A percentile compares a stretch with the other conserved stretches of the same genome.
Conservation (phyloP, 148 eudicot species). For the Silene latifolia region DNA sequence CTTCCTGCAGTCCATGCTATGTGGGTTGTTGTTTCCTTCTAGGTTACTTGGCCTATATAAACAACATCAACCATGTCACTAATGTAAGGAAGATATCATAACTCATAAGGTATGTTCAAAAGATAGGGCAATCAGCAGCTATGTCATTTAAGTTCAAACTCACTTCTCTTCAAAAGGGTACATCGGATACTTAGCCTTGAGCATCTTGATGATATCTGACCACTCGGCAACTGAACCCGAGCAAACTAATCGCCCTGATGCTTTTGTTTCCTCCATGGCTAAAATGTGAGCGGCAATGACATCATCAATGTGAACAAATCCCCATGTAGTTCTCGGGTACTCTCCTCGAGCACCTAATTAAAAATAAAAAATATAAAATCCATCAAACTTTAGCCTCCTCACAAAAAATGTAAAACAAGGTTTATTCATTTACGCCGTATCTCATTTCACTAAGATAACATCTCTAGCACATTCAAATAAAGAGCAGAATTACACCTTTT, state of each 20-base stretch:
- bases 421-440: too few species aligned
- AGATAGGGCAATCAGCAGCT: neutral
- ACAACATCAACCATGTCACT: neutral
- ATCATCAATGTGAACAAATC: conserved; percentile 69
- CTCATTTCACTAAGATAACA: too few species aligned
- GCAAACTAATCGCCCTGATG: conserved; percentile 63
- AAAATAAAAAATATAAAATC: neutral
- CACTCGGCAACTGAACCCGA: conserved; percentile 59
- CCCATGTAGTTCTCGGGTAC: conserved; percentile 50
- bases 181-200: conserved; percentile 53
- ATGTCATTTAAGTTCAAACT: neutral
- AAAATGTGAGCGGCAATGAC: conserved; percentile 61
- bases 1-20: conserved; percentile 64
- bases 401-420: too few species aligned
- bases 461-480: too few species aligned
- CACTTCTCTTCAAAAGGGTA: conserved; percentile 63
- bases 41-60: conserved; percentile 34
- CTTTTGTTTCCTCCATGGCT: conserved; percentile 63
- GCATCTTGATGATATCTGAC: conserved; percentile 61
- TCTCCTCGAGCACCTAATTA: conserved; percentile 46
- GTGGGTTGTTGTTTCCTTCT: conserved; percentile 54
- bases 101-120: too few species aligned
- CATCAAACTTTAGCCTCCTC: neutral
- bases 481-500: conserved; percentile 44
- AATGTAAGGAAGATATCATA: neutral